Base-by-base conservation (phyloP, 1,284 basidiomycete genomes). In the Thecaphora frezii region DNA sequence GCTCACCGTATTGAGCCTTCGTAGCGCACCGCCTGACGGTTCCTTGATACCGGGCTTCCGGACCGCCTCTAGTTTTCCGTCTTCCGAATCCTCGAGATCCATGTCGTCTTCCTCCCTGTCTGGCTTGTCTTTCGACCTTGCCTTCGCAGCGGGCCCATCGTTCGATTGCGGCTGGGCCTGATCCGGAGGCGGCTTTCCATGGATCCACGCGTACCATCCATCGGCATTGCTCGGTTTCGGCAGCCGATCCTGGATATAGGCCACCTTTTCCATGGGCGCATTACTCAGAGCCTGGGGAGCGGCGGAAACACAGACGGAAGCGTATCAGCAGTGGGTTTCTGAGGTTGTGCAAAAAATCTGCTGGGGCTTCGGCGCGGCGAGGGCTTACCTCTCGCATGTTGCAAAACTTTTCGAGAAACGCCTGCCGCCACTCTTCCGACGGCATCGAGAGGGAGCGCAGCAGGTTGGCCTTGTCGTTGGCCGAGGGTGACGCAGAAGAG, bases 131-230 rank as follows among this genome's bases (percentile, higher is more conserved):
- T 9, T 18, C 8, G 33, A 7, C 13, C 10, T 16, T 16, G 4
- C 33, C 33, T 36, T 36, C 4, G 16, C 33, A n/a, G n/a, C n/a
- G n/a, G n/a, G n/a, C n/a, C n/a, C n/a, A n/a, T n/a, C n/a, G n/a
- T n/a, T n/a, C n/a, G n/a, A n/a, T n/a, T n/a, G n/a, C n/a, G n/a
- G n/a, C n/a, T n/a, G n/a, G n/a, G n/a, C 51, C 54, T 22, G 54
- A 48, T 48, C 39, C 2, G 47, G 24, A n/a, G 47, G 47, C 13
- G 25, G 33, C 25, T 25, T 41, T 14, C 64, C 64, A 46, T 66
- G 64, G 24, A 66, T 66, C 64, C 64, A 66, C 3, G 51, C 52
- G 42, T 66, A 66, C 64, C 64, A 66, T 5, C 58, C 64, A 13
- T 37, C 40, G 16, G 45, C 53, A 42, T 66, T 62, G 36, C 24